These are phyloP conservation scores for Adenanthera pavonina DNA, from an alignment of 306 rosid species.

Conservation along the genomic window DNA sequence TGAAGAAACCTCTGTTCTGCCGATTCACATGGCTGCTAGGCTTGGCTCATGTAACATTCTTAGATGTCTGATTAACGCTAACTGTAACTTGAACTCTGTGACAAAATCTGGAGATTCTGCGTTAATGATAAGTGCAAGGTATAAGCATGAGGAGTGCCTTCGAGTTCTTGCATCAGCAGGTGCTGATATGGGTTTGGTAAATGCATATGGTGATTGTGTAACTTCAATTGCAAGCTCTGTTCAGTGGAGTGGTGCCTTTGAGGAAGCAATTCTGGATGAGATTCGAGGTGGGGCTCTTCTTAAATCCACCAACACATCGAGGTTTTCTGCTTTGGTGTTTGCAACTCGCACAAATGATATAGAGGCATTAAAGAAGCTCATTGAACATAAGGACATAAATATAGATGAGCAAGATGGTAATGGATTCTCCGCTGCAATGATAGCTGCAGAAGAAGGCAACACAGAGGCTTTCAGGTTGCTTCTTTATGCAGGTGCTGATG, in stretches of 20 bases:
- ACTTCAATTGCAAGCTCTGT: conserved; percentile 51
- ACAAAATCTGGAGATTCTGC: conserved; percentile 60
- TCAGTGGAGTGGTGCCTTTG: conserved; percentile 52
- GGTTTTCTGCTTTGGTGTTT: conserved; percentile 52
- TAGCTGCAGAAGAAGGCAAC: conserved; percentile 47
- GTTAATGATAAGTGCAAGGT: conserved; percentile 53
- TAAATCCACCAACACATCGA: conserved; percentile 49
- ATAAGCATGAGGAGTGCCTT: conserved; percentile 54
- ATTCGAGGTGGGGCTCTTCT: conserved; percentile 42
- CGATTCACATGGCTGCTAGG: conserved; percentile 56
- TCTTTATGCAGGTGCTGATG: conserved; percentile 57
- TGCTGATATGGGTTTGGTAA: conserved; percentile 61
- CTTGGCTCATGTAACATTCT: conserved; percentile 51
- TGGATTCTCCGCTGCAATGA: conserved; percentile 68
- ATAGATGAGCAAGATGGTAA: conserved; percentile 58
- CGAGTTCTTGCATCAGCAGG: conserved; percentile 53
- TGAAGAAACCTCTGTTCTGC: conserved; percentile 40
- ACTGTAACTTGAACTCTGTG: conserved; percentile 55
- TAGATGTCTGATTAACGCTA: conserved; percentile 38
- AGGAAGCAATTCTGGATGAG: conserved; percentile 41
- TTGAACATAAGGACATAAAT: conserved; percentile 40
- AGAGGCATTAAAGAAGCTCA: conserved; percentile 55
- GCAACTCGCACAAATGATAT: conserved; percentile 47
- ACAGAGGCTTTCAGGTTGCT: conserved; percentile 57
- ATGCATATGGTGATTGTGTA: conserved; percentile 49